Evolutionary conservation across 768 basidiomycete genomes (phyloP), one percentile per base, ranked within the genome.

Genomic region (Rhizopogon salebrosus): DNA sequence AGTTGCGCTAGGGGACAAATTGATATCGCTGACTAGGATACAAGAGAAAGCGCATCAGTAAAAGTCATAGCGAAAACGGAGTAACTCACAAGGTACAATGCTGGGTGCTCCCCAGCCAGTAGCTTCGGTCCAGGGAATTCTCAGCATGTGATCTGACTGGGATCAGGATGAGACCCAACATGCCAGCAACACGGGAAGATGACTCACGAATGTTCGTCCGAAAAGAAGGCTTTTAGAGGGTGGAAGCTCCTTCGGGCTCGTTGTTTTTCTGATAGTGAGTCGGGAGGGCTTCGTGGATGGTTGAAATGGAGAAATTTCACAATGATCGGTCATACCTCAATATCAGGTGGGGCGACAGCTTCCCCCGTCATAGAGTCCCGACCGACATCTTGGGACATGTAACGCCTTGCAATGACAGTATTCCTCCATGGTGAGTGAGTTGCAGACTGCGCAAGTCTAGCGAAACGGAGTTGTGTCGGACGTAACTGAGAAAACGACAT

Each of bases 91-190:
- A 53, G 93, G 92, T 60, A 78, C 75, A 56, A 98, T 95, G 61
- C 83, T 74, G 2, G 94, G 94, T 2, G 75, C 66, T 20, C 82
- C 87, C 94, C 95, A 98, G 16, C 95, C 95, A 37, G 76, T 75
- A 22, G 73, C 64, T 3, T 75, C 72, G 54, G 78, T 74, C 93
- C 93, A 95, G 18, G 67, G 84, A 71, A 84, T 80, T 37, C 77
- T 84, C 37, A 94, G 68, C 92, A 94, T 94, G 66, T 94, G 91
- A 69, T 94, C 87, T 41, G 88, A 89, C 87, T 87, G 59, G 14
- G 31, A 39, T 46, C 57, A 43, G 13, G 1, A 20, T 51, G 39
- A 60, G 54, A 49, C 48, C 37, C 51, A 45, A 49, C 29, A 51
- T 49, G 48, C 27, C 54, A 51, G 43, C 13, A 48, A 53, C 45